Evolutionary conservation across 2,329 filamentous ascomycete species (phyloP).

Genomic region (Corinectria fuckeliana): DNA sequence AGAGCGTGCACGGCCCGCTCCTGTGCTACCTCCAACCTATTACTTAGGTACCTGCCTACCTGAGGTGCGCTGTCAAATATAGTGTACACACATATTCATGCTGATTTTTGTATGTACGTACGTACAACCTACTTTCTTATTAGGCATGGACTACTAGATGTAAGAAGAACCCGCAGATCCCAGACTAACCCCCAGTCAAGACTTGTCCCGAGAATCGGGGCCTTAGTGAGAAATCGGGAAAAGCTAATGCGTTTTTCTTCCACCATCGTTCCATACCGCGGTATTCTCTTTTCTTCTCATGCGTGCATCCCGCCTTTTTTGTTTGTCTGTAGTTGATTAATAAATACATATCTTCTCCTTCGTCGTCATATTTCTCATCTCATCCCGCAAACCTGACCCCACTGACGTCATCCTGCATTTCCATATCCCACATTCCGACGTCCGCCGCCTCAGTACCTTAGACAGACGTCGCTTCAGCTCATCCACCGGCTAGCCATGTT

Average conservation of each 20-base stretch:
- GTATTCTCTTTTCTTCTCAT: too few relatives aligned
- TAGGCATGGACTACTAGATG: too few relatives aligned
- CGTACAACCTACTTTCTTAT: too few relatives aligned
- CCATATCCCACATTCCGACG: neutral
- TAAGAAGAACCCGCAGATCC: neutral
- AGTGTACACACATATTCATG: too few relatives aligned
- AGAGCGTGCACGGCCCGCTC: conserved; percentile 3
- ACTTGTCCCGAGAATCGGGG: conserved; percentile 18
- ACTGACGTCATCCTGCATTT: conserved; percentile 20
- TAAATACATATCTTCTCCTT: too few relatives aligned
- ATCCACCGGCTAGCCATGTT: too few relatives aligned
- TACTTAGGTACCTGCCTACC: too few relatives aligned
- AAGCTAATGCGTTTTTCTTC: neutral
- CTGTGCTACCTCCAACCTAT: conserved; percentile 4
- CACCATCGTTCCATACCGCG: too few relatives aligned
- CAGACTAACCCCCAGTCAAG: neutral
- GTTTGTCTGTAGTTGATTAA: neutral
- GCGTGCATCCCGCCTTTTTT: neutral
- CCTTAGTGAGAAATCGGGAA: conserved; percentile 10
- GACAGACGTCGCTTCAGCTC: neutral
- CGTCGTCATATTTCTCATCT: neutral
- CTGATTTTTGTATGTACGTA: too few relatives aligned
- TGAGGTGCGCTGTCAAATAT: neutral
- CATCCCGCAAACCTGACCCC: neutral
- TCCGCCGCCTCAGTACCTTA: neutral